phyloP scores from a whole-genome alignment of 225 moss, liverwort and hornwort species.

The Bryoerythrophyllum caledonicum region DNA sequence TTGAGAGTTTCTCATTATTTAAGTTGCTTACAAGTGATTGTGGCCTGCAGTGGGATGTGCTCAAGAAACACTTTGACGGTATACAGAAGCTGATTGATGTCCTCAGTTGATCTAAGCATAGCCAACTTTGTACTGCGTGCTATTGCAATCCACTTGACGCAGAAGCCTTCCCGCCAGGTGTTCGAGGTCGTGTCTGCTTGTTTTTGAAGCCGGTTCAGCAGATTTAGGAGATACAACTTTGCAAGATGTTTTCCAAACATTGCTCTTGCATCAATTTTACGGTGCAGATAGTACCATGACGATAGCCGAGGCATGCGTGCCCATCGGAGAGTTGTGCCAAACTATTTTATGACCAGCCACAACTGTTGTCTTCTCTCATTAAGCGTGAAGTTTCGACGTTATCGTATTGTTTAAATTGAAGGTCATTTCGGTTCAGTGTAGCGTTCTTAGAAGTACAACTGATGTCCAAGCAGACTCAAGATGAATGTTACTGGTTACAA shows the following conservation, averaged over 20 bases:
- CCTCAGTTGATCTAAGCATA: slow-evolving; percentile 24
- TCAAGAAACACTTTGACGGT: slow-evolving; percentile 37
- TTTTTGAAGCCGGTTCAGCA: not conserved
- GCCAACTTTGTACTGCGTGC: not conserved
- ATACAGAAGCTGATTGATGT: slow-evolving; percentile 37
- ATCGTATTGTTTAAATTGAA: not conserved
- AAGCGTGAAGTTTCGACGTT: not conserved
- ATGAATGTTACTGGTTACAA: not conserved
- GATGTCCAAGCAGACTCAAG: no score
- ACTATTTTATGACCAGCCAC: slow-evolving; percentile 8
- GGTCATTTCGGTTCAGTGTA: no score
- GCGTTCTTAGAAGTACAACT: no score
- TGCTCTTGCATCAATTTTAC: slow-evolving; percentile 17
- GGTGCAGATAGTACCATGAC: not conserved
- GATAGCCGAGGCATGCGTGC: not conserved
- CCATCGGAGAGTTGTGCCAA: not conserved
- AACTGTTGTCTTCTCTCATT: no score
- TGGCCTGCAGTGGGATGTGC: slow-evolving; percentile 55
- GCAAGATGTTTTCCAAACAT: not conserved
- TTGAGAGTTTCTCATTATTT: not conserved
- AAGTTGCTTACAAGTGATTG: slow-evolving; percentile 18
- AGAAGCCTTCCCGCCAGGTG: not conserved
- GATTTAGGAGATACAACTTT: not conserved
- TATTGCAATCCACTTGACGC: not conserved
- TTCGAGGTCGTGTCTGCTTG: not conserved